Percentiles rank a stretch among this genome's conserved stretches.
Evolutionary conservation across 2,329 filamentous ascomycete genomes (phyloP).

Genomic region (Aspergillus texensis): DNA sequence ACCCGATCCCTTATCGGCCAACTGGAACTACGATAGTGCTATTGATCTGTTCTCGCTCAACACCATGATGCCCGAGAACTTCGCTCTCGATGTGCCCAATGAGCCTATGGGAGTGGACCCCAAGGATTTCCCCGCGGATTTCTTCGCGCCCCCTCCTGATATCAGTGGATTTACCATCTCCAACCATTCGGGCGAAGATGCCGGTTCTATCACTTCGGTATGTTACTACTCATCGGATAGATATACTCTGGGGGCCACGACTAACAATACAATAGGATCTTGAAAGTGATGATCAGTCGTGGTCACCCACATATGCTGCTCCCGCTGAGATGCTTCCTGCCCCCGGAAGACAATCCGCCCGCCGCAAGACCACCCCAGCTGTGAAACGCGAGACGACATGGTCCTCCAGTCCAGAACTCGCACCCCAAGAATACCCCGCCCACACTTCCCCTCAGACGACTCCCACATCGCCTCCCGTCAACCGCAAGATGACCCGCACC

Average conservation of each 20-base stretch:
- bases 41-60: constrained; percentile 39
- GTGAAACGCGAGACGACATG: constrained; percentile 20
- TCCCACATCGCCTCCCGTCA: constrained; percentile 11
- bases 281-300: constrained; percentile 40
- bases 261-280: constrained; percentile 26
- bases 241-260: constrained; percentile 4
- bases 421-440: constrained; percentile 26
- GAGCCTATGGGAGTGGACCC: constrained; percentile 28
- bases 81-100: constrained; percentile 34
- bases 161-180: constrained; percentile 37
- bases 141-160: constrained; percentile 31
- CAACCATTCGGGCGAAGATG: constrained; percentile 31
- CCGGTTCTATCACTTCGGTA: constrained; percentile 31
- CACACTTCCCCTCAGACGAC: constrained; percentile 15
- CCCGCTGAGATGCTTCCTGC: constrained; percentile 19
- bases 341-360: constrained; percentile 6
- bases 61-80: constrained; percentile 33
- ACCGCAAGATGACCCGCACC: constrained; percentile 29
- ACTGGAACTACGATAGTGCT: constrained; percentile 39
- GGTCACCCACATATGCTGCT: constrained; percentile 28
- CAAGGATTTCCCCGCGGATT: constrained; percentile 35
- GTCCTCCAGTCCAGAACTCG: constrained; percentile 34
- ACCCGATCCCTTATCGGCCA: constrained; percentile 38
- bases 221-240: neutral
- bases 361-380: constrained; percentile 13